Evolutionary conservation across 2,329 filamentous ascomycete genomes (phyloP).

Genomic region (Neonectria sp.): DNA sequence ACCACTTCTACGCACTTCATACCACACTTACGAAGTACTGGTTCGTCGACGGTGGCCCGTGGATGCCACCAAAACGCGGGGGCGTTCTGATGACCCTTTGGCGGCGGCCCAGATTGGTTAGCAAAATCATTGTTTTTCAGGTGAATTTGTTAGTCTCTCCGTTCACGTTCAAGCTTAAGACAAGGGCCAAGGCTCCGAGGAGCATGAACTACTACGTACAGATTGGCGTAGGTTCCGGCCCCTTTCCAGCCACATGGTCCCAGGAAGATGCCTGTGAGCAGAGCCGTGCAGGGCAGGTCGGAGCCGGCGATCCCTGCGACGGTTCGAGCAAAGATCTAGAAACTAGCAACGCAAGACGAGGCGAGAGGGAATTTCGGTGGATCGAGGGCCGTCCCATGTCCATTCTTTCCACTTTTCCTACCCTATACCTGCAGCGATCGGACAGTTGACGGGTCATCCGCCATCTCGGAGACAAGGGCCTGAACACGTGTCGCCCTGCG

Average conservation of each 20-base stretch:
- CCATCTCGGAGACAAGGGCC: slow-evolving; percentile 16
- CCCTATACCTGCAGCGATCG: slow-evolving; percentile 24
- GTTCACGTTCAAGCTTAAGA: slow-evolving; percentile 1
- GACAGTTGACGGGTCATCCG: slow-evolving; percentile 20
- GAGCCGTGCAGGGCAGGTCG: slow-evolving; percentile 20
- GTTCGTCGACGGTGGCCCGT: not conserved
- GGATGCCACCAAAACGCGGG: slow-evolving; percentile 15
- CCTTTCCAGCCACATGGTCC: slow-evolving; percentile 24
- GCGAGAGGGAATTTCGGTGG: not conserved
- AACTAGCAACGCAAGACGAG: slow-evolving; percentile 1
- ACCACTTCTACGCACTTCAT: not conserved
- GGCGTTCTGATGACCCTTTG: not conserved
- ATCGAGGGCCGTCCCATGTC: not conserved
- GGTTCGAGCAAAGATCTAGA: slow-evolving; percentile 17
- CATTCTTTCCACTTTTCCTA: slow-evolving; percentile 1
- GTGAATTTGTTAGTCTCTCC: slow-evolving; percentile 16
- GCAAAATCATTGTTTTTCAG: not conserved
- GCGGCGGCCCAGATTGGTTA: not conserved
- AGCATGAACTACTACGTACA: slow-evolving; percentile 1
- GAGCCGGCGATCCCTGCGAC: slow-evolving; percentile 16
- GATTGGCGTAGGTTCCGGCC: slow-evolving; percentile 19
- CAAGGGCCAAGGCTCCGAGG: not conserved
- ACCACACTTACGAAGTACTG: not conserved
- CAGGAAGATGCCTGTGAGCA: slow-evolving; percentile 22
- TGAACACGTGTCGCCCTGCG: slow-evolving; percentile 47